Base-by-base conservation (phyloP, 2,329 filamentous ascomycete genomes). In the Beauveria caledonica region DNA sequence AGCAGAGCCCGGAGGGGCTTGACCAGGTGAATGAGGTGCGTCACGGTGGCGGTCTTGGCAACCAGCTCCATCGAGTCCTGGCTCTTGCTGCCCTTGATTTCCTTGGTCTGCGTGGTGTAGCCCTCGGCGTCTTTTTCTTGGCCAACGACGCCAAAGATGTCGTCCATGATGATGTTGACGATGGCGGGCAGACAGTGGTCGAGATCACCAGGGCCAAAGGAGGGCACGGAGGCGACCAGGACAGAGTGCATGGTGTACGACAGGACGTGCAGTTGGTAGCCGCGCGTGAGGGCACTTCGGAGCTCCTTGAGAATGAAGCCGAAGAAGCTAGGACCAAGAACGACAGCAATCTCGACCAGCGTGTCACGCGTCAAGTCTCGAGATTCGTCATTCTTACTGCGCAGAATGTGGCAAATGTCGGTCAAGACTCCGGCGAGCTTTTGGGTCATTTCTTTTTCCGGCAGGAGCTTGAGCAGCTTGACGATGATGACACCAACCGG, bases 91-190 rank as follows among this genome's bases (percentile, higher is more conserved):
- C 90, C 94, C 78, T 96, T 97, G 60, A 99, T 88, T 75, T 99
- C 94, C 73, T 95, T 96, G 87, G 95, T 97, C 73, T 93, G 89
- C 71, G 86, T 96, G 60, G 88, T 87, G 71, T 99, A 99, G 58
- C 92, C 94, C 67, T 97, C 92, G 0, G 93, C 93, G 68, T 99
- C 94, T 74, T 99, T 99, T 70, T 99, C 93, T 74, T 96, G 89
- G 2, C 94, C 94, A 39, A 89, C 88, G 6, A 86, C 85, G 33
- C 95, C 95, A 69, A 99, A 99, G 13, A 95, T 94, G 70, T 99
- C 95, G 68, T 99, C 94, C 90, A 99, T 94, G 64, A 97, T 87
- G 48, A 99, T 85, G 1, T 85, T 82, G 50, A 95, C 86, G 48
- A 97, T 86, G 11, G 88, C 81, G 3, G 83, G 77, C 9, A 97